Conservation (phyloP, 2,329 filamentous ascomycete species). For the Helotiales sp. region DNA sequence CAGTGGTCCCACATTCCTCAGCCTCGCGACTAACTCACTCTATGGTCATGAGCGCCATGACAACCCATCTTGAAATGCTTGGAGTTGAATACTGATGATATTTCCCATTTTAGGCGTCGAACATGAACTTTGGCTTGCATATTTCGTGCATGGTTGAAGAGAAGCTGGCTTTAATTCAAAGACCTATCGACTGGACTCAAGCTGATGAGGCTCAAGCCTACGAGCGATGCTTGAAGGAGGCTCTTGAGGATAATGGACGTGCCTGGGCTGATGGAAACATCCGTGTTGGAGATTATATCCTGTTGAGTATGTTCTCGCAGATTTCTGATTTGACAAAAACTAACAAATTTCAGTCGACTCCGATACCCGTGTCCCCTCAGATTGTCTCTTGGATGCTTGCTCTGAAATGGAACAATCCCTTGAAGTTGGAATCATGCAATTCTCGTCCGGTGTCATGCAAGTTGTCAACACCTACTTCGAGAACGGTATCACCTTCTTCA, state of each 20-base stretch:
- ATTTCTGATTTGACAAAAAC: not conserved
- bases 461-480: conserved; percentile 76
- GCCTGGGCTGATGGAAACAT: conserved; percentile 87
- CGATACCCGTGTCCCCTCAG: conserved; percentile 76
- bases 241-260: conserved; percentile 69
- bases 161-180: conserved; percentile 62
- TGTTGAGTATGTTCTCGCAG: conserved; percentile 56
- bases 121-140: conserved; percentile 75
- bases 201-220: conserved; percentile 71
- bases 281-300: conserved; percentile 82
- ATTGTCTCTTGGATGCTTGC: conserved; percentile 79
- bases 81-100: conserved; percentile 33
- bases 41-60: not conserved
- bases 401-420: conserved; percentile 83
- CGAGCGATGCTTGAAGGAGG: conserved; percentile 65
- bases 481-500: conserved; percentile 73
- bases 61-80: not conserved
- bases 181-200: conserved; percentile 68
- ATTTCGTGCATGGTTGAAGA: conserved; percentile 74
- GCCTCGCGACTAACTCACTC: not conserved
- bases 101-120: conserved; percentile 69
- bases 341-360: conserved; percentile 61
- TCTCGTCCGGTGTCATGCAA: conserved; percentile 79
- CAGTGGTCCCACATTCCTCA: conserved; percentile 14
- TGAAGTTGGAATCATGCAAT: conserved; percentile 80